Percentiles rank a stretch among this genome's conserved stretches.
Evolutionary conservation across 768 basidiomycete genomes (phyloP).

Genomic region (Pisolithus orientalis): DNA sequence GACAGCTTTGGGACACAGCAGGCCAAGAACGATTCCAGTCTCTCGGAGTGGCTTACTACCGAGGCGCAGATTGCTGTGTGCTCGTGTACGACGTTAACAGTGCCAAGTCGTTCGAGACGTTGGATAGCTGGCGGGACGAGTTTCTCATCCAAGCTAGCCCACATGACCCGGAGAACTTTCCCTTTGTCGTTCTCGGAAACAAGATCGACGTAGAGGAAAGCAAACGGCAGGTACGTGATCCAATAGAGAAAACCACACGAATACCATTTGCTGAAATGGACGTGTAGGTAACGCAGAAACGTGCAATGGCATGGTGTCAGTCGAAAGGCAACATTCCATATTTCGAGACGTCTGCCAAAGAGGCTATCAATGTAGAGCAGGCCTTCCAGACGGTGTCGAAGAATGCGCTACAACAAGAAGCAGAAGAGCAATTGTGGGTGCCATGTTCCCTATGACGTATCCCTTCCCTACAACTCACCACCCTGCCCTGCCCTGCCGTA

Average conservation of each 20-base stretch:
- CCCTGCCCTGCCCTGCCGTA: constrained; percentile 26
- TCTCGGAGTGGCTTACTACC: constrained; percentile 97
- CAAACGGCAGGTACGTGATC: constrained; percentile 77
- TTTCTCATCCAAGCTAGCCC: constrained; percentile 98
- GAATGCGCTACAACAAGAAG: constrained; percentile 97
- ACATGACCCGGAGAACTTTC: constrained; percentile 99
- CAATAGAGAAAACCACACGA: not conserved
- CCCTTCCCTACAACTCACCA: constrained; percentile 9
- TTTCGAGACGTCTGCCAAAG: constrained; percentile 99
- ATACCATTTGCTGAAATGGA: constrained; percentile 3
- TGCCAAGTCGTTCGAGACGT: constrained; percentile 95
- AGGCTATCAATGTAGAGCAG: constrained; percentile 99
- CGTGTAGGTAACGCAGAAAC: constrained; percentile 91
- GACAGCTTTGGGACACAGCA: constrained; percentile 99
- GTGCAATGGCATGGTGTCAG: constrained; percentile 99
- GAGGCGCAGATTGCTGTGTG: constrained; percentile 98
- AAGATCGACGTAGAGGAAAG: constrained; percentile 99
- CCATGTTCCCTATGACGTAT: constrained; percentile 4
- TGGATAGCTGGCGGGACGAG: constrained; percentile 99
- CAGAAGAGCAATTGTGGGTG: constrained; percentile 87
- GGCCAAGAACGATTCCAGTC: constrained; percentile 99
- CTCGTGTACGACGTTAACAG: constrained; percentile 99
- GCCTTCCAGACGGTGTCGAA: constrained; percentile 99
- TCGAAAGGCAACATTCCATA: constrained; percentile 99
- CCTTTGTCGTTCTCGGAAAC: constrained; percentile 98